Base-by-base conservation (phyloP, 306 rosid genomes). In the Citrullus colocynthis region DNA sequence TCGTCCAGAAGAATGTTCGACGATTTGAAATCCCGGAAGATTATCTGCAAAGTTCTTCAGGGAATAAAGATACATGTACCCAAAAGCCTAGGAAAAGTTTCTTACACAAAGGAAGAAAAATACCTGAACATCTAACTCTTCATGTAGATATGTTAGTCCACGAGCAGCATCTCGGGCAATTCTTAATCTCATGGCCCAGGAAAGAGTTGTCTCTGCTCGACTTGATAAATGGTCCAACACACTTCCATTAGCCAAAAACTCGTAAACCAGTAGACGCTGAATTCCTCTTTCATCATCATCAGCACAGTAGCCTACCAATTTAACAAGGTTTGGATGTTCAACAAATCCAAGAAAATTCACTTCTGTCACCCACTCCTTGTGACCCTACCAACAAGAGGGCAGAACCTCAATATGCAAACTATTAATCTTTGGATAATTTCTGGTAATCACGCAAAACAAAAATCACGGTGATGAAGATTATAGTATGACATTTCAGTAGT, bases 221-320 rank as follows among this genome's bases (percentile, higher is more conserved):
- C 83, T 78, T 18, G 93, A 88, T 79, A 95, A 85, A 82, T 92
- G 97, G 81, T 89, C 84, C 69, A 90, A 93, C 30, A 95, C 93
- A 42, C 97, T 95, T 82, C 86, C 84, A 54, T 90, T 90, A 13
- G 97, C 97, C 97, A 95, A 87, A 78, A 87, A 95, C 84, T 95
- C 91, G 70, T 95, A 95, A 71, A 92, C 78, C 82, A 95, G 85
- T 79, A 95, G 91, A 79, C 99, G 83, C 78, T 95, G 99, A 85
- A 95, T 92, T 84, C 99, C 99, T 83, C 99, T 88, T 88, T 95
- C 99, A 69, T 92, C 99, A 54, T 95, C 97, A 63, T 92, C 99
- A 37, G 99, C 99, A 54, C 99, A 95, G 82, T 92, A 91, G 7
- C 99, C 99, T 17, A 95, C 90, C 79, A 95, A 84, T 85, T 95